Conservation (phyloP, 805 yeast species). For the Dipodascus albidus region DNA sequence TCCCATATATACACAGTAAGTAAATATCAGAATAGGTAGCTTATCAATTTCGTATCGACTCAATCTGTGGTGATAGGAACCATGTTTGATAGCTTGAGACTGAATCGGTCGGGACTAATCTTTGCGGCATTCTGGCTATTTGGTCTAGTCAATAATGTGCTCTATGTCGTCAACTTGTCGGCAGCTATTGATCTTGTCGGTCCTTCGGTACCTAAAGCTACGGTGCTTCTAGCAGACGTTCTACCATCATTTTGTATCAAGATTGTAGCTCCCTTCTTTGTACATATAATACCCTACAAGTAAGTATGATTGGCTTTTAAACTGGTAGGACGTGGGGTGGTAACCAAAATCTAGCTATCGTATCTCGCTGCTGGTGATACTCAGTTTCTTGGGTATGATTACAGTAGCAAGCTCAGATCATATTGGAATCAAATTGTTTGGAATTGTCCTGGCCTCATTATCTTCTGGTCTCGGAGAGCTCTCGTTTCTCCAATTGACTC, state of each 20-base stretch:
- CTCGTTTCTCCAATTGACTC: constrained; percentile 80
- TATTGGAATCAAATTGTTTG: constrained; percentile 39
- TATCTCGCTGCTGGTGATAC: constrained; percentile 38
- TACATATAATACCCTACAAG: constrained; percentile 51
- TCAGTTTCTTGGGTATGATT: constrained; percentile 69
- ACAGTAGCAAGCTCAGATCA: constrained; percentile 37
- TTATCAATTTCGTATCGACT: too few relatives aligned
- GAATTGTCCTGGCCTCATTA: constrained; percentile 67
- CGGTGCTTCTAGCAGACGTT: constrained; percentile 77
- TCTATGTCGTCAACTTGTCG: constrained; percentile 81
- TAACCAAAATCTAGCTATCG: constrained; percentile 29
- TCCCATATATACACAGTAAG: not conserved
- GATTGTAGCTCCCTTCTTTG: constrained; percentile 64
- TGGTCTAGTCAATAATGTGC: constrained; percentile 78
- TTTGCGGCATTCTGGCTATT: constrained; percentile 55
- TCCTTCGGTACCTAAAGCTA: constrained; percentile 68
- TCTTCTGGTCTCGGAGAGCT: constrained; percentile 89
- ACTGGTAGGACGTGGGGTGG: constrained; percentile 1
- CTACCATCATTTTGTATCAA: constrained; percentile 71
- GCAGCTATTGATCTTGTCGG: constrained; percentile 93
- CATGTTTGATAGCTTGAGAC: not conserved
- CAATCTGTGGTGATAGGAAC: not conserved
- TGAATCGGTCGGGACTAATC: not conserved
- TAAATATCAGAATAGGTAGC: not conserved
- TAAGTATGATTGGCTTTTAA: not conserved